Evolutionary conservation across 768 basidiomycete species (phyloP).

Genomic region (Kwoniella shandongensis): DNA sequence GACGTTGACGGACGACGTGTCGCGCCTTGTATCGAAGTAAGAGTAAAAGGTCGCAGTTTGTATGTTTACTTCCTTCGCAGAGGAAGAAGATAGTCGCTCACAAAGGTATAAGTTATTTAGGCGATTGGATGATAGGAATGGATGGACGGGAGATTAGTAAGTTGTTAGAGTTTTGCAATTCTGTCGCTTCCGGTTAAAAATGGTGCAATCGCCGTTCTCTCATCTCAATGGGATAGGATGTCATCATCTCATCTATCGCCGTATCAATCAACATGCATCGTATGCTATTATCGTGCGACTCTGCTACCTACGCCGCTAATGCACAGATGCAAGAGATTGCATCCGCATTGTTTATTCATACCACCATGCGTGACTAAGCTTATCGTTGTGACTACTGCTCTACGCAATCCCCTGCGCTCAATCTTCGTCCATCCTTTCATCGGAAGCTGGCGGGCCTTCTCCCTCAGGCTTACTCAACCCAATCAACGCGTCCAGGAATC

Average conservation of each 20-base stretch:
- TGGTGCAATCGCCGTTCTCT: background rate
- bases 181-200: background rate
- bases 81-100: slow-evolving; percentile 1
- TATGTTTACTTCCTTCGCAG: background rate
- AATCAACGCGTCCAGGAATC: slow-evolving; percentile 76
- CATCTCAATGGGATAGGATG: no score
- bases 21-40: slow-evolving; percentile 2
- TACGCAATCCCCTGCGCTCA: slow-evolving; percentile 53
- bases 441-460: slow-evolving; percentile 47
- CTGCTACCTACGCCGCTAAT: no score
- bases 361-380: no score
- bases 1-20: slow-evolving; percentile 6
- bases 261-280: no score
- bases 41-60: slow-evolving; percentile 14
- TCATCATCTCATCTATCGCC: background rate
- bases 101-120: background rate
- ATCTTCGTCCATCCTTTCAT: slow-evolving; percentile 79
- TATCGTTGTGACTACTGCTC: no score
- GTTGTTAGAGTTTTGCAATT: no score
- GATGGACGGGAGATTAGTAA: no score
- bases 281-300: no score
- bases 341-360: no score
- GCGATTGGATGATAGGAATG: no score
- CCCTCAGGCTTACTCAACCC: slow-evolving; percentile 63
- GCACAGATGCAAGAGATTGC: no score